A percentile compares a stretch with the other conserved stretches of the same genome.
phyloP scores from a whole-genome alignment of 177 flowering plant genomes.

The Vitis hybrid region DNA sequence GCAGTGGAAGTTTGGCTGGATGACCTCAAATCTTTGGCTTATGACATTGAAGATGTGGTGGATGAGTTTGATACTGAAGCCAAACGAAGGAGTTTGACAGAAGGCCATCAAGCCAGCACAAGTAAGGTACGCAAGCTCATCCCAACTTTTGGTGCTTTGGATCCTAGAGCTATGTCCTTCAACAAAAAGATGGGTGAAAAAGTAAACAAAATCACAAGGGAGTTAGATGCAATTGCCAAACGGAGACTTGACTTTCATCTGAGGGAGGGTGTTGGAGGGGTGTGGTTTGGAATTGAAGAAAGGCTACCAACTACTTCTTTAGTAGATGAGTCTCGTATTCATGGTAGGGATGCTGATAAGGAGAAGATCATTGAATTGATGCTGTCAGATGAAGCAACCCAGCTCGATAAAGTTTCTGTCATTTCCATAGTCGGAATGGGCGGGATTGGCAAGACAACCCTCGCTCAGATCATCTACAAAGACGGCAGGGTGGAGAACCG shows the following conservation, averaged over 20 bases:
- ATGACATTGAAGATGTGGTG: constrained; percentile 25
- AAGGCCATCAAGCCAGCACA: background rate
- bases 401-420: constrained; percentile 2
- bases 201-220: constrained; percentile 7
- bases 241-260: constrained; percentile 11
- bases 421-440: constrained; percentile 31
- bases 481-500: constrained; percentile 4
- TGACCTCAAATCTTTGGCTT: constrained; percentile 15
- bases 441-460: constrained; percentile 33
- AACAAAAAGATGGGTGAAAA: background rate
- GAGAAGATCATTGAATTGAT: constrained; percentile 19
- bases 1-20: constrained; percentile 8
- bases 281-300: too few species aligned
- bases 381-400: background rate
- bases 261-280: background rate
- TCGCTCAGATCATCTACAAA: constrained; percentile 28
- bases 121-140: background rate
- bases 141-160: background rate
- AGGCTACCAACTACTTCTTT: constrained; percentile 14
- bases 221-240: constrained; percentile 9
- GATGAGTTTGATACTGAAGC: constrained; percentile 19
- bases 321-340: constrained; percentile 14
- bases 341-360: constrained; percentile 27
- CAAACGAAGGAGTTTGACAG: background rate
- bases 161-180: background rate